phyloP scores from a whole-genome alignment of 192 early-diverging fungal genomes.

The Coemansia reversa region DNA sequence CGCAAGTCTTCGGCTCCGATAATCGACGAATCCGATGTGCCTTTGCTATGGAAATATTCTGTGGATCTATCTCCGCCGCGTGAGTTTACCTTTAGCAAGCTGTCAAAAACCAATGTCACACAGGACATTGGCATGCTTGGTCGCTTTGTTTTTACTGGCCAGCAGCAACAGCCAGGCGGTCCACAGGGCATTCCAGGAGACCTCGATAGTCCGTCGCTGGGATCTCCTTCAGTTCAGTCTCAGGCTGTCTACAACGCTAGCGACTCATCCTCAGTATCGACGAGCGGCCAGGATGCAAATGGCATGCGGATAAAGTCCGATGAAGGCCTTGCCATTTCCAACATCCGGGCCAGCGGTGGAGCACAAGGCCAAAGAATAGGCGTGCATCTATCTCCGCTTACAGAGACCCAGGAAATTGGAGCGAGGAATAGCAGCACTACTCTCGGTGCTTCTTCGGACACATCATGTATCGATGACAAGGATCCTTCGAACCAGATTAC shows the following conservation, averaged over 20 bases:
- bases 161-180: not conserved
- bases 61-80: constrained; percentile 31
- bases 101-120: constrained; percentile 35
- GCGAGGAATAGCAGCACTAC: constrained; percentile 24
- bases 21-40: constrained; percentile 55
- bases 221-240: not conserved
- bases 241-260: constrained; percentile 20
- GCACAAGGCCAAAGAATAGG: constrained; percentile 8
- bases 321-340: constrained; percentile 27
- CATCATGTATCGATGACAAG: constrained; percentile 8
- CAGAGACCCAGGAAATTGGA: constrained; percentile 41
- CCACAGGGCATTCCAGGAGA: constrained; percentile 1
- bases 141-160: constrained; percentile 40
- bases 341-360: constrained; percentile 3
- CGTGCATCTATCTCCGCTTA: constrained; percentile 34
- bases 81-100: constrained; percentile 45
- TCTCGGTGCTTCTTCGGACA: constrained; percentile 4
- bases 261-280: constrained; percentile 18
- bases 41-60: constrained; percentile 51
- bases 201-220: not conserved
- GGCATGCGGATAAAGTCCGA: constrained; percentile 14
- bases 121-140: constrained; percentile 53
- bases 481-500: not conserved
- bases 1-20: constrained; percentile 54
- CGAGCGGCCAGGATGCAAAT: not conserved